These are phyloP conservation scores for Debaryomyces sp. DNA, from an alignment of 1,139 yeast genomes.

Conservation along the genomic window DNA sequence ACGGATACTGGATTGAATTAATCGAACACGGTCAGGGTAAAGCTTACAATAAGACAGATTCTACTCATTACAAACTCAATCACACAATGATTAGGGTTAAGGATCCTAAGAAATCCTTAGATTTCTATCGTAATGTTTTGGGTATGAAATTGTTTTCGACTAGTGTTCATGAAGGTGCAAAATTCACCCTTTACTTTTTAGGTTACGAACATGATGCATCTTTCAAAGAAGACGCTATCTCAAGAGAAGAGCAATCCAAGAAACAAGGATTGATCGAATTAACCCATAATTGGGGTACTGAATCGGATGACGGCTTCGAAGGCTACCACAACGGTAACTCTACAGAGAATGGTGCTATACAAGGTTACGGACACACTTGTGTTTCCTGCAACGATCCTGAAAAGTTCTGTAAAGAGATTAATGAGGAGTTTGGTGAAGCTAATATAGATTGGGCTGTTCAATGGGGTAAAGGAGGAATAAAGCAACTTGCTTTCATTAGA, in stretches of 20 bases:
- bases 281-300: conserved; percentile 97
- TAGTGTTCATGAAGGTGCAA: conserved; percentile 61
- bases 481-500: conserved; percentile 65
- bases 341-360: conserved; percentile 56
- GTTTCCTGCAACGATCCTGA: conserved; percentile 70
- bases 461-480: conserved; percentile 63
- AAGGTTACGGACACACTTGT: conserved; percentile 88
- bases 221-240: conserved; percentile 39
- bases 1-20: conserved; percentile 95
- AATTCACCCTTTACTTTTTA: conserved; percentile 83
- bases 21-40: conserved; percentile 60
- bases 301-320: conserved; percentile 65
- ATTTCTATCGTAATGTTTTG: conserved; percentile 73
- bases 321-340: conserved; percentile 83
- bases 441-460: conserved; percentile 43
- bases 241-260: conserved; percentile 32
- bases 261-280: conserved; percentile 79
- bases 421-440: conserved; percentile 36
- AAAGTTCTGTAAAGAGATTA: conserved; percentile 54
- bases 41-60: conserved; percentile 39
- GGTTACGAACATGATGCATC: conserved; percentile 58
- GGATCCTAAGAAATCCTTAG: conserved; percentile 75
- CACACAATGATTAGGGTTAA: conserved; percentile 93
- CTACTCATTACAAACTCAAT: conserved; percentile 63
- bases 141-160: conserved; percentile 76